Evolutionary conservation across 139 green algal species (phyloP).

Genomic region (Dunaliella primolecta): DNA sequence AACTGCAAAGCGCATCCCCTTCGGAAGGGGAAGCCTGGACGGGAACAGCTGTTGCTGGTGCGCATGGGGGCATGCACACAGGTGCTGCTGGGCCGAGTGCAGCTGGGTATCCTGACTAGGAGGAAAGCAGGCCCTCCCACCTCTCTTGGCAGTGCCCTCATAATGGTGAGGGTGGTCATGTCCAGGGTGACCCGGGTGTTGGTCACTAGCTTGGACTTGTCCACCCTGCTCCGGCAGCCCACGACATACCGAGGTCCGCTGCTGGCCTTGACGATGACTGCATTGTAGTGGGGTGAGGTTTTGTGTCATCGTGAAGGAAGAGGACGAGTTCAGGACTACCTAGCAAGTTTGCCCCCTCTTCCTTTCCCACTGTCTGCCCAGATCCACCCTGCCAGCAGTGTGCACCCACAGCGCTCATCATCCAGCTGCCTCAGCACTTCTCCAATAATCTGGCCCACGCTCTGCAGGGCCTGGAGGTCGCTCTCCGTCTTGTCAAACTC

Average conservation of each 20-base stretch:
- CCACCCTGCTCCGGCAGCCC: constrained; percentile 92
- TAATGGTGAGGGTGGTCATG: constrained; percentile 99
- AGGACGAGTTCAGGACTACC: too few relatives aligned
- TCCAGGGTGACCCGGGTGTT: constrained; percentile 96
- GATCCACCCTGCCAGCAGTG: too few relatives aligned
- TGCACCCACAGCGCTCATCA: constrained; percentile 86
- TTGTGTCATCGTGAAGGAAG: neutral
- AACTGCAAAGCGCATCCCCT: too few relatives aligned
- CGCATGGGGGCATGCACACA: neutral
- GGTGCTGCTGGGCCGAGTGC: neutral
- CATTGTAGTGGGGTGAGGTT: neutral
- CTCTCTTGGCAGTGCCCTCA: constrained; percentile 94
- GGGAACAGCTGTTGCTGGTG: neutral
- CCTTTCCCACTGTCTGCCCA: too few relatives aligned
- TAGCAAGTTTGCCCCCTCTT: too few relatives aligned
- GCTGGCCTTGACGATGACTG: constrained; percentile 99
- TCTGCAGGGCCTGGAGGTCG: constrained; percentile 97
- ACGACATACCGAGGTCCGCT: constrained; percentile 97
- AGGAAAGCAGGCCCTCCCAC: too few relatives aligned
- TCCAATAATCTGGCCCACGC: constrained; percentile 98
- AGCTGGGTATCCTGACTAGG: too few relatives aligned
- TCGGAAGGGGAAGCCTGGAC: too few relatives aligned
- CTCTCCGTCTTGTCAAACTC: constrained; percentile 99
- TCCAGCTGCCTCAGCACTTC: constrained; percentile 97
- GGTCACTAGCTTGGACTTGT: constrained; percentile 87